A percentile compares a stretch with the other conserved stretches of the same genome.
These are phyloP conservation scores for Cladosporium sp. DNA, from an alignment of 2,329 filamentous ascomycete genomes.

Conservation along the genomic window DNA sequence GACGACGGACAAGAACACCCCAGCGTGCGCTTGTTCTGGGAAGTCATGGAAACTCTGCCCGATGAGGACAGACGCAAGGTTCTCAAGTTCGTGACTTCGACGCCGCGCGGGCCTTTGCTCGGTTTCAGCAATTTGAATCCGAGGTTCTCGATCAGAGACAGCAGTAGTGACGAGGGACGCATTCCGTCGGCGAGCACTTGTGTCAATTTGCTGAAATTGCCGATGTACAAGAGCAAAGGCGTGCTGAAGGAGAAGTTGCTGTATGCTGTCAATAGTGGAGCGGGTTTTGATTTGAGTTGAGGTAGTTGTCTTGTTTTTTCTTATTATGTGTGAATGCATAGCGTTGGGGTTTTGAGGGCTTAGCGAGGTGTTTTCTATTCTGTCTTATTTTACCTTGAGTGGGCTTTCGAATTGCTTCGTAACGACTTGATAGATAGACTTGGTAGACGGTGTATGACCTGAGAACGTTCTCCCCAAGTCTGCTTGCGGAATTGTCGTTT, in stretches of 20 bases:
- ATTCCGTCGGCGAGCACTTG: slow-evolving; percentile 94
- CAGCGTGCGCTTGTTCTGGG: slow-evolving; percentile 84
- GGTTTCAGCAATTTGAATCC: slow-evolving; percentile 85
- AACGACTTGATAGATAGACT: too few species aligned
- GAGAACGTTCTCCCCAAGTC: too few species aligned
- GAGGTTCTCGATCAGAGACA: slow-evolving; percentile 83
- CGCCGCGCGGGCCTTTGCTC: slow-evolving; percentile 80
- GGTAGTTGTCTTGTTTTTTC: neutral
- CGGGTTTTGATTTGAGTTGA: slow-evolving; percentile 69
- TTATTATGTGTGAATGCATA: neutral
- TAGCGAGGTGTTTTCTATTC: slow-evolving; percentile 7
- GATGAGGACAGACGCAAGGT: slow-evolving; percentile 79
- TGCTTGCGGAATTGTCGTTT: too few species aligned
- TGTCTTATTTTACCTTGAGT: too few species aligned
- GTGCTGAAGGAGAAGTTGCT: slow-evolving; percentile 73
- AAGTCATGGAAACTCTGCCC: slow-evolving; percentile 70
- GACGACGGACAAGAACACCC: slow-evolving; percentile 82
- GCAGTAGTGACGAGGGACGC: slow-evolving; percentile 67
- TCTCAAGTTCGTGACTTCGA: slow-evolving; percentile 92
- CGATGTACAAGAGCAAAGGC: slow-evolving; percentile 65
- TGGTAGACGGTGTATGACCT: too few species aligned
- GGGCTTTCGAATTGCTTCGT: neutral
- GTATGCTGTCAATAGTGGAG: slow-evolving; percentile 83
- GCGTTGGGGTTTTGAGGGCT: neutral
- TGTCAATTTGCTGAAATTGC: slow-evolving; percentile 89